These are phyloP conservation scores for Handroanthus guayacan DNA, from an alignment of 257 asterid species.

Conservation along the genomic window DNA sequence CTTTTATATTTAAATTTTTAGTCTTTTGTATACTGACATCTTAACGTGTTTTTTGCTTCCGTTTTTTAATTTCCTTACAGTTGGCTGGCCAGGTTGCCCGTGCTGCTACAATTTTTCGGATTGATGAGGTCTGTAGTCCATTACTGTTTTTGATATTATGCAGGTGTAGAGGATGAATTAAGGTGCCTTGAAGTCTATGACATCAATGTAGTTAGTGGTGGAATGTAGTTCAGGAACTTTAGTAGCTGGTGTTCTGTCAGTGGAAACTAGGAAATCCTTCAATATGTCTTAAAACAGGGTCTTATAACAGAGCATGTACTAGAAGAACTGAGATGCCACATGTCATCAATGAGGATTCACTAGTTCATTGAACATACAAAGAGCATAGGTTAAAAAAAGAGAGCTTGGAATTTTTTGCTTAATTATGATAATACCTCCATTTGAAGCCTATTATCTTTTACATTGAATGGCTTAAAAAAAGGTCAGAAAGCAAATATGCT, in stretches of 20 bases:
- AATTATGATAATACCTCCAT: not conserved
- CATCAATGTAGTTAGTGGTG: not conserved
- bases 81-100: slow-evolving; percentile 98
- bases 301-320: not conserved
- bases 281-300: not conserved
- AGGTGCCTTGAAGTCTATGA: not conserved
- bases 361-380: not conserved
- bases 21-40: slow-evolving; percentile 10
- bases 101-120: slow-evolving; percentile 83
- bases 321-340: not conserved
- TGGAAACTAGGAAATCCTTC: slow-evolving; percentile 1
- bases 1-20: not conserved
- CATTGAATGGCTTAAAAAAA: not conserved
- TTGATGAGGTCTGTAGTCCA: slow-evolving; percentile 72
- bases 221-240: not conserved
- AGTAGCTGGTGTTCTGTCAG: not conserved
- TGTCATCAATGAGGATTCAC: not conserved
- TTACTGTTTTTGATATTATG: slow-evolving; percentile 15
- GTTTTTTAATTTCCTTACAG: slow-evolving; percentile 46
- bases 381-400: not conserved
- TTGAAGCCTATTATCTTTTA: not conserved
- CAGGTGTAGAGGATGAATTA: not conserved
- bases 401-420: not conserved
- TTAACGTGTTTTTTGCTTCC: not conserved
- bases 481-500: not conserved